These are phyloP conservation scores for Aspergillus phoenicis DNA, from an alignment of 2,329 filamentous ascomycete species.

Conservation along the genomic window DNA sequence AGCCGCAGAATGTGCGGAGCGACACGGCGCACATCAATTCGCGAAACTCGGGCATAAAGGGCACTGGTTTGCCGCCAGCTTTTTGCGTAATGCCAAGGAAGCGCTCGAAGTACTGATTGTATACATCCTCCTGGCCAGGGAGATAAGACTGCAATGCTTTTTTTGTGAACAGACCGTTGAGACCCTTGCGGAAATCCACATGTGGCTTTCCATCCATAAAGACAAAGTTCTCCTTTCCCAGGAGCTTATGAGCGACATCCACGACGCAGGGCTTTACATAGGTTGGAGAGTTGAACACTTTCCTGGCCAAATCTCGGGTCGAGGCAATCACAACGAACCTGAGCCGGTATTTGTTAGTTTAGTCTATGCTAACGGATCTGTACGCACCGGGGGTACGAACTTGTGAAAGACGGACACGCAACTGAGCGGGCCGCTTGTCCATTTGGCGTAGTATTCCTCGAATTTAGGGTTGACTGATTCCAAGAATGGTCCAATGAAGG, in stretches of 20 bases:
- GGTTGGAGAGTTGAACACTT: conserved; percentile 83
- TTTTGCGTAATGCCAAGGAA: conserved; percentile 72
- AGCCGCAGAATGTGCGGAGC: conserved; percentile 84
- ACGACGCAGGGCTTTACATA: conserved; percentile 91
- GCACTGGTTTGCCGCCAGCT: conserved; percentile 66
- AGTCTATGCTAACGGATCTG: neutral
- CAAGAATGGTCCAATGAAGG: conserved; percentile 83
- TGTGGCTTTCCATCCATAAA: conserved; percentile 88
- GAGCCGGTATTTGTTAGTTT: conserved; percentile 7
- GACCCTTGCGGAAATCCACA: conserved; percentile 86
- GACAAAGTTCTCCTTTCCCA: conserved; percentile 85
- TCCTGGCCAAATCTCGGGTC: conserved; percentile 84
- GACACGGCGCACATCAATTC: conserved; percentile 88
- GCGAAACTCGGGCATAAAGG: conserved; percentile 83
- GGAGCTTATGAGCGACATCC: conserved; percentile 81
- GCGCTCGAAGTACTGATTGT: conserved; percentile 74
- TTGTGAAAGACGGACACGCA: conserved; percentile 97
- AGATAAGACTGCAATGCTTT: conserved; percentile 80
- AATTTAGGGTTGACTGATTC: conserved; percentile 85
- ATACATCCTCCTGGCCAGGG: conserved; percentile 84
- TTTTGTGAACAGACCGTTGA: conserved; percentile 86
- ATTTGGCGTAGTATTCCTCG: conserved; percentile 80
- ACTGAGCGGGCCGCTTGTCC: conserved; percentile 82
- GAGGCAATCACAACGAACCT: conserved; percentile 93
- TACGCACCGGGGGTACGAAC: conserved; percentile 51